Base-by-base conservation (phyloP, 495 filamentous ascomycete species). In the Staphylotrichum longicolle region DNA sequence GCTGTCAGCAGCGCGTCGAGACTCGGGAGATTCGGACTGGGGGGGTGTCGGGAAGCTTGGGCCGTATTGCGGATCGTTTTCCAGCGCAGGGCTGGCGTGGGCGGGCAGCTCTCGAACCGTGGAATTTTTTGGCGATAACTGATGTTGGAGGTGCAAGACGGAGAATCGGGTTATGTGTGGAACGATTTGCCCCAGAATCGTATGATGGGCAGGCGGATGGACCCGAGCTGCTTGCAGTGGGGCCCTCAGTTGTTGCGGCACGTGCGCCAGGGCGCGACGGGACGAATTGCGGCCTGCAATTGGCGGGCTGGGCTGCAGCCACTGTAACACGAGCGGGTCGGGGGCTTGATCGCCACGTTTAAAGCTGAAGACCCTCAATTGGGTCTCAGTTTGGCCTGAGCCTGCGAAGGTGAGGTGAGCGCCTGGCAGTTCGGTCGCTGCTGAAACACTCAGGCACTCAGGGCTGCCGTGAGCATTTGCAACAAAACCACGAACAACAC, bases 131-230 rank as follows among this genome's bases (percentile, higher is more conserved):
- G 35, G 49, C n/a, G 32, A 53, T 48, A 10, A 41, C 41, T 54
- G 64, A 66, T 32, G 58, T 61, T 61, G 59, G 33, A 58, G 12
- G 58, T 49, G 40, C 48, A 57, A 56, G 53, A 35, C 20, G 49
- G 55, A 60, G 32, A 58, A 66, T 70, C 60, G 58, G 63, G 59
- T 65, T 61, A 64, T 49, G 63, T n/a, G 69, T 71, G 66, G 69
- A 20, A 65, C 67, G 64, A 71, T 65, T 71, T 59, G 48, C 27
- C 44, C 56, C 58, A 58, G 63, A 69, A 71, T 71, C 69, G 69
- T 69, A 71, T 66, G 66, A 69, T 69, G 58, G 48, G 33, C 15
- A 39, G 14, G 46, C 66, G 68, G 66, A 30, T 49, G 53, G 58
- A 33, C 20, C 67, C 65, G 65, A 57, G 41, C 48, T 6, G 15